A percentile compares a stretch with the other conserved stretches of the same genome.
Evolutionary conservation across 495 filamentous ascomycete species (phyloP).

Genomic region (Neurospora sublineolata): DNA sequence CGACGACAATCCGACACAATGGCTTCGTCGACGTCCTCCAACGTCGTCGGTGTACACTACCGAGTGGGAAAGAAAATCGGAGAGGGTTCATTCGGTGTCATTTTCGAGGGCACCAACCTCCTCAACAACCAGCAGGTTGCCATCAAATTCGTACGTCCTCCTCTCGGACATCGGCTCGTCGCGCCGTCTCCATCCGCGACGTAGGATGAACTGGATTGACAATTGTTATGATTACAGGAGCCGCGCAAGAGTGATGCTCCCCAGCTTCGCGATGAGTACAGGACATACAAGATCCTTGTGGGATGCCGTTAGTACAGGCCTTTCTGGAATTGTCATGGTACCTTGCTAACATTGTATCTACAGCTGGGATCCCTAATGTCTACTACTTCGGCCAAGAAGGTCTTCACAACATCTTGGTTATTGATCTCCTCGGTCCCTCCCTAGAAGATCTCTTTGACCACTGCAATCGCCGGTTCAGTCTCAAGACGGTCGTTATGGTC

Average conservation of each 20-base stretch:
- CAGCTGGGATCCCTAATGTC: constrained; percentile 98
- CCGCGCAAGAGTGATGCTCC: constrained; percentile 97
- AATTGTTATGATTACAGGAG: constrained; percentile 48
- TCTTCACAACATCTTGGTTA: constrained; percentile 97
- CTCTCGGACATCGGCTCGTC: neutral
- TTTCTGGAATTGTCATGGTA: neutral
- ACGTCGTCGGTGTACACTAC: constrained; percentile 98
- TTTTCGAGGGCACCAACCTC: constrained; percentile 97
- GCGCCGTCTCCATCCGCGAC: neutral
- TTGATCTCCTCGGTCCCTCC: constrained; percentile 91
- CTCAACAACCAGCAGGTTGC: constrained; percentile 99
- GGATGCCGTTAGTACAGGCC: constrained; percentile 77
- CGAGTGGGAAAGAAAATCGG: constrained; percentile 99
- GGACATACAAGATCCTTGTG: constrained; percentile 98
- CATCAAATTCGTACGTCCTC: constrained; percentile 87
- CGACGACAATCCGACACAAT: constrained; percentile 34
- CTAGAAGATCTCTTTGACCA: constrained; percentile 97
- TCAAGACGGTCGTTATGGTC: constrained; percentile 98
- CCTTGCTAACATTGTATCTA: constrained; percentile 10
- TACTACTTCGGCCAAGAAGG: constrained; percentile 99
- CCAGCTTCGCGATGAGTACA: constrained; percentile 95
- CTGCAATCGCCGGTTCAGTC: constrained; percentile 88
- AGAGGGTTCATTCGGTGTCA: constrained; percentile 97
- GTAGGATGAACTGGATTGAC: neutral
- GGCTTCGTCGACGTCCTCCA: constrained; percentile 81